Evolutionary conservation across 345 rosid species (phyloP).

Genomic region (Salix caprea): DNA sequence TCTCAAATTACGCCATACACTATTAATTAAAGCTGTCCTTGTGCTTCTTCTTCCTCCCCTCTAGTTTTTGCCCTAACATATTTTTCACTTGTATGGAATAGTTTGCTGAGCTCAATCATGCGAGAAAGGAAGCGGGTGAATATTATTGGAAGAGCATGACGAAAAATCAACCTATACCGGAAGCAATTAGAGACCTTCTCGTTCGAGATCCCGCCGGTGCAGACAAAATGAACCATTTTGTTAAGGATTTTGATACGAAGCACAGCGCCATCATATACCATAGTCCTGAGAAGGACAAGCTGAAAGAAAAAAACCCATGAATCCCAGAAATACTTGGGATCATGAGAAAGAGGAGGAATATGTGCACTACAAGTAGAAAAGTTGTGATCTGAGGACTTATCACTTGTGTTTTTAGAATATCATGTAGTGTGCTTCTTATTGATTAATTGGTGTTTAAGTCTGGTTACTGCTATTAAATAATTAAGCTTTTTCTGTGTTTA

Average conservation of each 20-base stretch:
- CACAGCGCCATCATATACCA: constrained; percentile 36
- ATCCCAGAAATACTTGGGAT: neutral
- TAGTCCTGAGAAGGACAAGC: constrained; percentile 4
- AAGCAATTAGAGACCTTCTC: constrained; percentile 39
- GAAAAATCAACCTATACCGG: constrained; percentile 60
- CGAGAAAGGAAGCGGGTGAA: constrained; percentile 40
- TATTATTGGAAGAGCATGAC: constrained; percentile 59
- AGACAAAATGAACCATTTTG: constrained; percentile 14
- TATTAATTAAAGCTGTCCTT: neutral
- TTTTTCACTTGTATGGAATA: neutral
- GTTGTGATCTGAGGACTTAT: neutral
- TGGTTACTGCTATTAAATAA: neutral
- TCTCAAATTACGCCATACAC: neutral
- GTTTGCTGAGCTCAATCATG: constrained; percentile 39
- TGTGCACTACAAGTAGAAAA: neutral
- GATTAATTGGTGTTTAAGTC: neutral
- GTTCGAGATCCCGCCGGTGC: constrained; percentile 6
- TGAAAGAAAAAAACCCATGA: neutral
- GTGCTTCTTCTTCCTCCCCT: neutral
- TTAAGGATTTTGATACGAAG: constrained; percentile 33
- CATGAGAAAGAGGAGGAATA: neutral
- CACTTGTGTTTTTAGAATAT: neutral
- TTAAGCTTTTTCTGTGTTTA: neutral
- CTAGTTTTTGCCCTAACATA: neutral
- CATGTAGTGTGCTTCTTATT: neutral